A percentile compares a stretch with the other conserved stretches of the same genome.
phyloP scores from a whole-genome alignment of 2,329 filamentous ascomycete genomes.

The Cadophora gregata region DNA sequence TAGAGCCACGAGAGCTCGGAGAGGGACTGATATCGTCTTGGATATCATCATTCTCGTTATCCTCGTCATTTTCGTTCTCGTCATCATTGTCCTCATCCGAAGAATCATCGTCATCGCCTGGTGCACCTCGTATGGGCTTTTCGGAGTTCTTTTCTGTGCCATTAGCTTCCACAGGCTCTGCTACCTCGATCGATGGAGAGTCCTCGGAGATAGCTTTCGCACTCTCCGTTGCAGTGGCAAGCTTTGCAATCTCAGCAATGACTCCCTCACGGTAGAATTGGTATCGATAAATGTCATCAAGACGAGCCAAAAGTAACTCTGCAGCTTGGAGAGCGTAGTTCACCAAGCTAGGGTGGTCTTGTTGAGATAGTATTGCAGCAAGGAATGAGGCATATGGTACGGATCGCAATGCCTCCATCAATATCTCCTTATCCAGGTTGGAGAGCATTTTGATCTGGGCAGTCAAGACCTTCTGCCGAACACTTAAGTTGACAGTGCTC shows the following conservation, averaged over 20 bases:
- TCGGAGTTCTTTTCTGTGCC: slow-evolving; percentile 43
- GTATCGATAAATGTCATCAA: slow-evolving; percentile 89
- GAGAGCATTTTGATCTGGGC: slow-evolving; percentile 99
- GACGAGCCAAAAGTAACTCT: slow-evolving; percentile 81
- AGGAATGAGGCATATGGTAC: slow-evolving; percentile 96
- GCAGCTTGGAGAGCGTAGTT: slow-evolving; percentile 88
- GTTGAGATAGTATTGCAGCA: slow-evolving; percentile 92
- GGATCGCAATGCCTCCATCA: slow-evolving; percentile 82
- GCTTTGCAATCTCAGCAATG: slow-evolving; percentile 84
- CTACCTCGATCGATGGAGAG: slow-evolving; percentile 28
- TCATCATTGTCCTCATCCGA: slow-evolving; percentile 60
- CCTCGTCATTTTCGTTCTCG: slow-evolving; percentile 54
- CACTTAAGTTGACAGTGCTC: slow-evolving; percentile 93
- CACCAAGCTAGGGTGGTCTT: slow-evolving; percentile 88
- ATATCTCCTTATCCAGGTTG: slow-evolving; percentile 84
- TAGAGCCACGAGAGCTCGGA: slow-evolving; percentile 64
- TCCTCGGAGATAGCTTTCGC: slow-evolving; percentile 35
- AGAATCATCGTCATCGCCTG: slow-evolving; percentile 52
- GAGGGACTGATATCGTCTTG: slow-evolving; percentile 51
- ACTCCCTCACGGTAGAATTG: slow-evolving; percentile 98
- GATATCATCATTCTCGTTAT: slow-evolving; percentile 58
- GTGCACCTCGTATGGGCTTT: slow-evolving; percentile 29
- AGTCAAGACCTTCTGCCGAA: slow-evolving; percentile 91
- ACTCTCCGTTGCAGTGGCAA: slow-evolving; percentile 58
- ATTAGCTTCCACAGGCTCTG: slow-evolving; percentile 44